Base-by-base conservation (phyloP, 192 early-diverging fungal species). In the Coemansia sp. region DNA sequence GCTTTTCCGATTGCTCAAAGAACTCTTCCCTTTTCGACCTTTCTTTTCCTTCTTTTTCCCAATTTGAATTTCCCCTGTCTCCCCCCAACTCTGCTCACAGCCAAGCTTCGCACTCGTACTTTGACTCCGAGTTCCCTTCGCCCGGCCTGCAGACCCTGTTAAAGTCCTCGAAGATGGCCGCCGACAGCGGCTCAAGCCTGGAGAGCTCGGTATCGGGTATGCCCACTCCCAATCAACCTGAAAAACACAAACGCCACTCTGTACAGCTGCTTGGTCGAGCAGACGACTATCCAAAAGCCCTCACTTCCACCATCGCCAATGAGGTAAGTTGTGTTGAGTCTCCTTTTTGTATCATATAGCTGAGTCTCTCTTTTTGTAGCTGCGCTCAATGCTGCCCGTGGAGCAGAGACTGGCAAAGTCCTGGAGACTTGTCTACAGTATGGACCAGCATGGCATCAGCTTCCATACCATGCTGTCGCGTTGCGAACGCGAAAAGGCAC, bases 401-500 rank as follows among this genome's bases (percentile, higher is more conserved):
- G 72, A 93, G 41, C 75, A 89, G 21, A 82, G 88, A 31, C 80
- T 95, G 57, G 75, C 90, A 4, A 70, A 85, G 36, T 82, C 69
- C 45, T 94, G 91, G 90, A 84, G 70, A 11, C 80, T 98, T 23
- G 62, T 94, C 3, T 98, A 98, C 69, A 90, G 88, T 42, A 79
- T 95, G 42, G 93, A 97, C 51, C 90, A 94, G 62, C 93, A 98
- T 64, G 96, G 96, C 3, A 90, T 92, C 49, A 89, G 86, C 59
- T 75, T 98, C 45, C 76, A 86, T 45, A 94, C 93, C 2, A 79
- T 98, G 60, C 91, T 88, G 62, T 62, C 77, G 38, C 70, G 73
- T 3, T 83, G 83, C 39, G 80, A 81, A 42, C 64, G 65, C 41
- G 83, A 90, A 62, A 87, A 87, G 6, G 86, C 89, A 3, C 74